phyloP scores from a whole-genome alignment of 225 moss, liverwort and hornwort genomes.

The Pleurozium schreberi region DNA sequence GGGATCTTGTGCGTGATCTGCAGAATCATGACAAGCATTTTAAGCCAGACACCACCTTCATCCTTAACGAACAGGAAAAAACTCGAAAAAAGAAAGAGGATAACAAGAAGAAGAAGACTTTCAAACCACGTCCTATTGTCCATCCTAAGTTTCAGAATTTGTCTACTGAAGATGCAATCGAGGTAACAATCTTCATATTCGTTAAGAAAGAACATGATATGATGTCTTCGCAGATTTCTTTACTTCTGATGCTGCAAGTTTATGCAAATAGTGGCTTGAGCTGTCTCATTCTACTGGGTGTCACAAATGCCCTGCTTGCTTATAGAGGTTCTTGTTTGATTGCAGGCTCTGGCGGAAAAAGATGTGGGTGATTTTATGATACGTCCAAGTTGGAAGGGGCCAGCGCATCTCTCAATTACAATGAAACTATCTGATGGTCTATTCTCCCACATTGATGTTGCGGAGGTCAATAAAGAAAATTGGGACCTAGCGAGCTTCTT shows the following conservation, averaged over 20 bases:
- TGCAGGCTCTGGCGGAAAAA: conserved; percentile 62
- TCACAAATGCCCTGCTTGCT: background rate
- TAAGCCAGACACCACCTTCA: conserved; percentile 31
- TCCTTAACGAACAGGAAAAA: conserved; percentile 59
- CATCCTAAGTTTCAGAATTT: conserved; percentile 92
- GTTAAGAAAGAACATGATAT: background rate
- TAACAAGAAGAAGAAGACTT: conserved; percentile 47
- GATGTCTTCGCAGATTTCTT: background rate
- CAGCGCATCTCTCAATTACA: conserved; percentile 81
- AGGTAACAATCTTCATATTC: conserved; percentile 33
- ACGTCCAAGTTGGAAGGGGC: conserved; percentile 86
- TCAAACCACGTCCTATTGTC: conserved; percentile 82
- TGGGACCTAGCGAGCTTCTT: conserved; percentile 83
- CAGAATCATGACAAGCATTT: conserved; percentile 50
- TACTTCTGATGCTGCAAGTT: background rate
- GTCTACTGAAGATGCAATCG: conserved; percentile 57
- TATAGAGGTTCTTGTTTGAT: background rate
- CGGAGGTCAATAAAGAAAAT: conserved; percentile 73
- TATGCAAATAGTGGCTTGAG: background rate
- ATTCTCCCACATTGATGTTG: conserved; percentile 74
- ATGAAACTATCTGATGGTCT: conserved; percentile 66
- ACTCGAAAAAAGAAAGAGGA: conserved; percentile 52
- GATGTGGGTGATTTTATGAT: conserved; percentile 81
- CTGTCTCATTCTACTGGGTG: background rate
- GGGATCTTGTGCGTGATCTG: conserved; percentile 23